Base-by-base conservation (phyloP, 148 eudicot species). In the Spergularia bocconei region DNA sequence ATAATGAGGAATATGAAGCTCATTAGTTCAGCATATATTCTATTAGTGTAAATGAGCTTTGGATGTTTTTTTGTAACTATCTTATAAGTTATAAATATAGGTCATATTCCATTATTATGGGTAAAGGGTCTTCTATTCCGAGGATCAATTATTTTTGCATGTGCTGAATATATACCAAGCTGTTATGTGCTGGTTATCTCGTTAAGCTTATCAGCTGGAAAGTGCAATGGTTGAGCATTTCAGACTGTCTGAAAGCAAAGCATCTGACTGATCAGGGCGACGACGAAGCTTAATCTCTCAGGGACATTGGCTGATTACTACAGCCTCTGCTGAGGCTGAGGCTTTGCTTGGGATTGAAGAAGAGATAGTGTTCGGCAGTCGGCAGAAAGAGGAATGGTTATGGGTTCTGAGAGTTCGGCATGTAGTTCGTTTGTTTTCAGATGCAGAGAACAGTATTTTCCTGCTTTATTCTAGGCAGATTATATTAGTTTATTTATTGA, bases 31-130 rank as follows among this genome's bases (percentile, higher is more conserved):
- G 78, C 38, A 54, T 72, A 67, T 77, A 66, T 71, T 72, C 68
- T 72, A 72, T 68, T 77, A 73, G 78, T 73, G 77, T 72, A 67
- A 77, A 80, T 76, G 83, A 72, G 77, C 79, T 38, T 60, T 66
- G 69, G 67, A 72, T 76, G 70, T 67, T 56, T 65, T 76, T 56
- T 65, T 76, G 80, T 77, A 77, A 66, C 74, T 81, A 76, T 72
- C 60, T 73, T 62, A 79, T 62, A 69, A 48, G 70, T 33, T 62
- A 79, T 62, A 69, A 48, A 75, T 33, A 75, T 80, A 76, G 79
- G 72, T 58, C 17, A 55, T 63, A 39, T 41, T 53, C 58, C 56
- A 66, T 48, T 58, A 67, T 48, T 48, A 67, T 57, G 64, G 73
- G 39, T 29, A 38, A 11, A 62, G 36, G 44, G 64, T 79, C 25